Evolutionary conservation across 169 alveolate genomes (phyloP).

Genomic region (Plasmodium gaboni): DNA sequence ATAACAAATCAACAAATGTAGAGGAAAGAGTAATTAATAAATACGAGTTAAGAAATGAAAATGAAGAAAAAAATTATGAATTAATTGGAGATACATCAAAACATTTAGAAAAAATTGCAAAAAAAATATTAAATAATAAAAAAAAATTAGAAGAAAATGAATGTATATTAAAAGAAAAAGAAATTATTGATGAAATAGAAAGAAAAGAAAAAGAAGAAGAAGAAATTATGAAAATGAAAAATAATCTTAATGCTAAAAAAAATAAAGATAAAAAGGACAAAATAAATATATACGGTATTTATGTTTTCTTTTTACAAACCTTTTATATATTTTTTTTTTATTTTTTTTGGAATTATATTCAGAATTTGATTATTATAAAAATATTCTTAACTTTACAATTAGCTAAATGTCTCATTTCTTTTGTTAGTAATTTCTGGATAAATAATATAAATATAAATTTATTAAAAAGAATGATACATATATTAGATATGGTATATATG

Average conservation of each 20-base stretch:
- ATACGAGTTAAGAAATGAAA: conserved; percentile 52
- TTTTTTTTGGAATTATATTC: conserved; percentile 55
- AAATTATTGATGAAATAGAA: conserved; percentile 62
- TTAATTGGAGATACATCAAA: conserved; percentile 66
- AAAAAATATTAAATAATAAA: conserved; percentile 38
- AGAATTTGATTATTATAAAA: conserved; percentile 40
- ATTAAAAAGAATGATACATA: conserved; percentile 33
- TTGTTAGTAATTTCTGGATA: conserved; percentile 25
- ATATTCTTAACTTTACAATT: conserved; percentile 60
- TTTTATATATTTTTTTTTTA: conserved; percentile 35
- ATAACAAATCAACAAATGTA: conserved; percentile 11
- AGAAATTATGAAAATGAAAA: conserved; percentile 70
- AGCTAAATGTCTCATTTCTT: conserved; percentile 30
- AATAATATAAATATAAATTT: conserved; percentile 55
- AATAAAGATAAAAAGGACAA: conserved; percentile 8
- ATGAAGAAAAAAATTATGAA: conserved; percentile 33
- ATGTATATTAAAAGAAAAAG: conserved; percentile 73
- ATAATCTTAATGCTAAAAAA: conserved; percentile 24
- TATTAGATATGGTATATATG: conserved; percentile 28
- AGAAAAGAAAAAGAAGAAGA: conserved; percentile 74
- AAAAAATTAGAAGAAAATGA: conserved; percentile 39
- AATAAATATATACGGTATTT: conserved; percentile 25
- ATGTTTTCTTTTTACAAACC: conserved; percentile 51
- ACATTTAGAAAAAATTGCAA: conserved; percentile 62
- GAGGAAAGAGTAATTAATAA: conserved; percentile 24